Evolutionary conservation across 1,284 basidiomycete species (phyloP).

Genomic region (Rhodotorula sp.): DNA sequence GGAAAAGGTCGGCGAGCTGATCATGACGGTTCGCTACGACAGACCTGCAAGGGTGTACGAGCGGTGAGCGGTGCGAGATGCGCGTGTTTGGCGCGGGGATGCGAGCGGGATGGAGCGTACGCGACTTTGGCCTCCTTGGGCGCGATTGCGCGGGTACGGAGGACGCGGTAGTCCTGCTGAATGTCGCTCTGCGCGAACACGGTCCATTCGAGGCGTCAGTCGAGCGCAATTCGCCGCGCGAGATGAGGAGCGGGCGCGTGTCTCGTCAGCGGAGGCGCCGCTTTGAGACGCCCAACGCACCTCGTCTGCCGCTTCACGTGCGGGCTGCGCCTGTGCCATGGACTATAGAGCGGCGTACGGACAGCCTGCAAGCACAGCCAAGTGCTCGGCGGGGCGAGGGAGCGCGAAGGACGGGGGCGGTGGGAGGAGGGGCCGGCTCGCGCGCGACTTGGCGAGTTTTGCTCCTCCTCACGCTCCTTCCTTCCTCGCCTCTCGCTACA

Average conservation of each 20-base stretch:
- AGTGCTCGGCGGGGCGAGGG: slow-evolving; percentile 5
- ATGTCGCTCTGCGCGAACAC: not conserved
- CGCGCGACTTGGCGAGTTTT: not conserved
- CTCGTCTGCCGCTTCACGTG: slow-evolving; percentile 3
- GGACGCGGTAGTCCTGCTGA: no score
- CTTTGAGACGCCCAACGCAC: not conserved
- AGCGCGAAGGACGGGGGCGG: not conserved
- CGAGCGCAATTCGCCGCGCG: not conserved
- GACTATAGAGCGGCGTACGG: not conserved
- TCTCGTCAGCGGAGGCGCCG: not conserved
- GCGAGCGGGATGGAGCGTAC: slow-evolving; percentile 4
- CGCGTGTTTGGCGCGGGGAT: not conserved
- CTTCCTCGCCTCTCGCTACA: not conserved
- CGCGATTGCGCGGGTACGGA: not conserved
- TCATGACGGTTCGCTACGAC: slow-evolving; percentile 9
- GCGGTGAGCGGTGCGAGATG: not conserved
- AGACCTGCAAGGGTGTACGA: slow-evolving; percentile 12
- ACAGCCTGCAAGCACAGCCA: not conserved
- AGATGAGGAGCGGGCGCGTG: not conserved
- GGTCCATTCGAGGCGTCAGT: not conserved
- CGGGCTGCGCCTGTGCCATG: not conserved
- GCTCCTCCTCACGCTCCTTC: not conserved
- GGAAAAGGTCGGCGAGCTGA: slow-evolving; percentile 37
- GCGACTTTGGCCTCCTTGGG: slow-evolving; percentile 9
- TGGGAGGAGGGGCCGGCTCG: not conserved